Base-by-base conservation (phyloP, 352 stramenopile genomes). In the Pythium brachiatum region DNA sequence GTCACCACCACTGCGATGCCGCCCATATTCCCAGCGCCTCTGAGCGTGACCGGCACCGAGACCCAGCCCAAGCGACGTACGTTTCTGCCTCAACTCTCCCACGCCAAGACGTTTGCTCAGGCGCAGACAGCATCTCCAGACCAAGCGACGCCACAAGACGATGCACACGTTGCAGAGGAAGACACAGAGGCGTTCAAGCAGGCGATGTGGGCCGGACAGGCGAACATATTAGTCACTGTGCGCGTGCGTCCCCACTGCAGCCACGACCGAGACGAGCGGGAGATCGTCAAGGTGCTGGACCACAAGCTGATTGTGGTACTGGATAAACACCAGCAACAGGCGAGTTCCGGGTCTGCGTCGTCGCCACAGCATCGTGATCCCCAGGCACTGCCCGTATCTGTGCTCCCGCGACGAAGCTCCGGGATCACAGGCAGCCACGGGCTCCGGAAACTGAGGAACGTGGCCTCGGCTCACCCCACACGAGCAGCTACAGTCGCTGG, bases 211-310 rank as follows among this genome's bases (percentile, higher is more conserved):
- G 83, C 79, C 7, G 89, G 87, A 0, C 83, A 95, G 50, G 79
- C 83, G 36, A 97, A 95, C 57, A 92, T 97, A 51, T 70, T 97
- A 6, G 90, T 97, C 41, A 83, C 86, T 0, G 91, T 97, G 39
- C 85, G 91, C 3, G 75, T 97, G 39, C 85, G 90, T 20, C 90
- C 91, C 4, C 73, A 90, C 25, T 69, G 90, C 27, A 78, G 74
- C 9, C 83, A 96, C 46, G 89, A 96, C 29, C 72, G 77, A 25
- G 74, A 90, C 57, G 74, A 76, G 18, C 70, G 77, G 7, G 73
- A 89, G 53, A 92, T 96, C 57, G 89, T 97, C 36, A 80, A 92
- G 61, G 85, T 93, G 25, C 53, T 92, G n/a, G 89, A 92, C 26
- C 66, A 83, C 57, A 93, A 90, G 50, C 74, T 97, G 20, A 80